Evolutionary conservation across 768 basidiomycete species (phyloP).

Genomic region (Boletus subparvulus): DNA sequence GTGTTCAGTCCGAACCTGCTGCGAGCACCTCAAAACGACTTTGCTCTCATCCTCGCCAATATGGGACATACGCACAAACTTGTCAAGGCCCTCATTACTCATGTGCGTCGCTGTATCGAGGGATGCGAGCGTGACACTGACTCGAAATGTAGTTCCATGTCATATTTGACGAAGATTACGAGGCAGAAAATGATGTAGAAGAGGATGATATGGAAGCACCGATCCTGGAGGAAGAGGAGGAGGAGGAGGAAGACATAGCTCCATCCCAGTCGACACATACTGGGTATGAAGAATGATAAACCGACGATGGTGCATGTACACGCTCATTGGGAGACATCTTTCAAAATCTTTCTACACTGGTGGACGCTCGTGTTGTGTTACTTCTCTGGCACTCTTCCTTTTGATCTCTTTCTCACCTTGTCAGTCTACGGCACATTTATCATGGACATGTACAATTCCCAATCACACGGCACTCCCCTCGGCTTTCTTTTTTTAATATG

Average conservation of each 20-base stretch:
- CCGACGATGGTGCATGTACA: constrained; percentile 10
- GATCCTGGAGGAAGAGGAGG: constrained; percentile 60
- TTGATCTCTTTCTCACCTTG: not conserved
- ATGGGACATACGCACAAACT: constrained; percentile 77
- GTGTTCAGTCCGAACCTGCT: constrained; percentile 83
- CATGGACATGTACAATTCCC: constrained; percentile 33
- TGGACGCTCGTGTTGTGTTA: constrained; percentile 29
- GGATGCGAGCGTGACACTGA: not conserved
- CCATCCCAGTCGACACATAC: constrained; percentile 25
- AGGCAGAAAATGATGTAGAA: constrained; percentile 51
- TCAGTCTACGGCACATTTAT: constrained; percentile 28
- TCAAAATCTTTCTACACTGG: constrained; percentile 8
- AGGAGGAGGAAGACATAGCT: constrained; percentile 43
- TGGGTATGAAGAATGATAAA: constrained; percentile 23
- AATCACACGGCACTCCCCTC: constrained; percentile 8
- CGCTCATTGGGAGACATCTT: constrained; percentile 4
- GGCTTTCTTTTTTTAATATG: constrained; percentile 4
- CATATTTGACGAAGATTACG: constrained; percentile 74
- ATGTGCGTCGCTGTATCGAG: constrained; percentile 48
- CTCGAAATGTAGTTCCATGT: constrained; percentile 48
- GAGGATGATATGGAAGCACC: constrained; percentile 67
- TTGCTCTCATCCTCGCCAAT: constrained; percentile 73
- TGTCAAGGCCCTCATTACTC: constrained; percentile 73
- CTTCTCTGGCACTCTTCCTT: constrained; percentile 6
- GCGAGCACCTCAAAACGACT: constrained; percentile 76